Evolutionary conservation across 2,329 filamentous ascomycete species (phyloP), one percentile per base, ranked within the genome.

Genomic region (Fusarium camptoceras): DNA sequence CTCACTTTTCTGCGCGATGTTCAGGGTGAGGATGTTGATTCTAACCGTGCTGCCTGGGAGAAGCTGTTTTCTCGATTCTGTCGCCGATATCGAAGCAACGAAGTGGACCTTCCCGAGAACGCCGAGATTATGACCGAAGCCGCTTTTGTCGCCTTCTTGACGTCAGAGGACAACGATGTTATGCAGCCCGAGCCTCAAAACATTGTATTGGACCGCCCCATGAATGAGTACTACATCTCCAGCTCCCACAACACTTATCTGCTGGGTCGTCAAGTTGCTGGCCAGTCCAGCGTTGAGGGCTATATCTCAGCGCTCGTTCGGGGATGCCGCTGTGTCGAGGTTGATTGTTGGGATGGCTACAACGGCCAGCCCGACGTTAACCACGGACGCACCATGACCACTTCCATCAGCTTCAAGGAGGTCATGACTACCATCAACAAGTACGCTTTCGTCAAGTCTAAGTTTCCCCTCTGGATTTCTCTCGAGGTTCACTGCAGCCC

Each of bases 201-300:
- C 28, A 88, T 89, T 58, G 83, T 83, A 8, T 88, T 98, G 57
- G 90, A 97, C 76, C 89, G 92, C 25, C 96, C 96, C 0, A 84
- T 98, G 78, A 97, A 97, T 78, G 95, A 98, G 78, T 99, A 99
- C 80, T 98, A 94, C 83, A 96, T 99, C 72, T 98, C 95, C 2
- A 98, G 94, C 83, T 98, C 96, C 3, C 96, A 99, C 85, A 99
- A 99, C 81, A 99, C 96, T 0, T 99, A 99, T 76, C 89, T 99
- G 1, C 85, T 97, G 7, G 96, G 96, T 16, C 91, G 94, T 56
- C 96, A 99, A 79, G 91, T 98, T 4, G 92, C 90, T 14, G 95
- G 95, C 28, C 88, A 92, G 46, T 98, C 96, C 3, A 98, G 94
- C 76, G 92, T 97, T 4, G 96, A 99, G 79, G 94, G 94, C 44